Base-by-base conservation (phyloP, 225 moss, liverwort and hornwort species). In the Neckera pumila region DNA sequence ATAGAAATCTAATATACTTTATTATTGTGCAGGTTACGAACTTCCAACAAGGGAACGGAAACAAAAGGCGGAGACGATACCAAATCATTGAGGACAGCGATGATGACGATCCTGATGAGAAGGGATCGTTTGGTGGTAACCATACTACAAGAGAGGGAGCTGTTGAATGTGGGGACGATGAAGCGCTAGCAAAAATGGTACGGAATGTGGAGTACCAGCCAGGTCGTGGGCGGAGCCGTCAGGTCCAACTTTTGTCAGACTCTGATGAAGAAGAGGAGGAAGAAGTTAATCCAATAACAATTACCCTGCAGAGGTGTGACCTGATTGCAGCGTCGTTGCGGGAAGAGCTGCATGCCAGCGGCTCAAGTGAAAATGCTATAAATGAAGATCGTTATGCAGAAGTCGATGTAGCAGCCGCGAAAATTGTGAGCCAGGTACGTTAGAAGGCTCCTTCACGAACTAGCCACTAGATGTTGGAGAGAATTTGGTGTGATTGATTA, bases 221-320 rank as follows among this genome's bases (percentile, higher is more conserved):
- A 86, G 81, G 81, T 90, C 76, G 87, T 67, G 92, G 91, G 61
- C 92, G 82, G 91, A 91, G 56, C 87, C 94, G 89, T 83, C 90
- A 77, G 87, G 89, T 93, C n/a, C 93, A 93, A 54, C 81, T 93
- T 89, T 79, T 93, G 66, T 93, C 90, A 81, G 93, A 49, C 34
- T 92, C 93, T 23, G 92, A 94, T 65, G 84, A 88, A 56, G 93
- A 92, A n/a, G 87, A 87, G 27, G 90, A 86, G 27, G 89, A 94
- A 76, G 95, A 92, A 90, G 90, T 91, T 13, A 95, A 98, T 67
- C 95, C 96, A 31, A 95, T 98, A 82, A 93, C 89, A 74, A 91
- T 93, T 69, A 98, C 97, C 16, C 92, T 98, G 22, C 94, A 93
- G 66, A 98, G 95, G 84, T 98, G 98, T 90, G 98, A 97, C 70